Base-by-base conservation (phyloP, 345 rosid genomes). In the Lepidium didymum region DNA sequence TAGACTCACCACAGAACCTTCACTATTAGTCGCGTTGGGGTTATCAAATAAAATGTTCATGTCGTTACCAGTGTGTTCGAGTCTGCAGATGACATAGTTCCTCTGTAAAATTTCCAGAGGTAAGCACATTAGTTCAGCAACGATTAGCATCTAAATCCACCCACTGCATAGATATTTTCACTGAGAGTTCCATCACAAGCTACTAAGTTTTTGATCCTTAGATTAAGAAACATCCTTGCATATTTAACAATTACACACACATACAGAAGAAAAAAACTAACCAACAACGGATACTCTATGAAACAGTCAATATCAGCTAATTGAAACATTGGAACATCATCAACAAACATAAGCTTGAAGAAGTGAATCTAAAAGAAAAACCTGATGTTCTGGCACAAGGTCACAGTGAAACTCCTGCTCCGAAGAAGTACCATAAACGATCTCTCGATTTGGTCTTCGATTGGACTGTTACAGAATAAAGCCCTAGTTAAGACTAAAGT, bases 401-500 rank as follows among this genome's bases (percentile, higher is more conserved):
- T 60, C 53, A 40, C 8, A 37, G 45, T 60, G 60, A 31, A 7
- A 23, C 43, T 69, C 67, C 8, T 50, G 74, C 2, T n/a, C n/a
- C n/a, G n/a, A 78, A 79, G 62, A 82, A 80, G 34, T 62, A 68
- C 82, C 81, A 83, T 4, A 56, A 14, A 0, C 11, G 61, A 19
- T 79, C 83, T 9, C 40, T 34, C 1, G 67, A 64, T 45, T 31
- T 56, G 25, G 38, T 16, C 72, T 70, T 70, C 16, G 75, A 54
- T 35, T 70, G 19, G 3, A 33, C 75, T 70, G 73, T 34, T 19
- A 15, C 41, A 34, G 18, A 8, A 2, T 23, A 47, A 42, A 29
- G 13, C 62, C 35, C 21, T 16, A 16, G 42, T 27, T 5, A 27
- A 27, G 1, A 27, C 6, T 27, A 4, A 4, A 27, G 1, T 27